Evolutionary conservation across 306 rosid species (phyloP).

Genomic region (Macrotyloma uniflorum): DNA sequence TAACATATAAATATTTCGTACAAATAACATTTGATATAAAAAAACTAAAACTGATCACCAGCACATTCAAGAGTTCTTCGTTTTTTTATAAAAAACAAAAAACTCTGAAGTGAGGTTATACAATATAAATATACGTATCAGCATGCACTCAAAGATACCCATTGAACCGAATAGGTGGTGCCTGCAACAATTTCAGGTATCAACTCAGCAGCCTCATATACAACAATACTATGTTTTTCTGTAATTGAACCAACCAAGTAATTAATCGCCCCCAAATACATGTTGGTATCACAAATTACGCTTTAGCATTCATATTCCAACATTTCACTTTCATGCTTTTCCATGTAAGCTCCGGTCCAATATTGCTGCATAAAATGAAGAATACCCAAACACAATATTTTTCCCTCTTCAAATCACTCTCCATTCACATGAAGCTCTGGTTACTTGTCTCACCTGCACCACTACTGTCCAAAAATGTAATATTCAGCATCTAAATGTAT

Average conservation of each 20-base stretch:
- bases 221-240: conserved; percentile 5
- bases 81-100: neutral
- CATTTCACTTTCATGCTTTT: neutral
- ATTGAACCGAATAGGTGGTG: neutral
- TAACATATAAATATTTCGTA: no score
- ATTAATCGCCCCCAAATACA: neutral
- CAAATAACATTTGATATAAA: no score
- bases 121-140: conserved; percentile 10
- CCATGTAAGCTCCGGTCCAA: neutral
- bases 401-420: neutral
- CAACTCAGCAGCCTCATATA: conserved; percentile 23
- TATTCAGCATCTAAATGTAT: neutral
- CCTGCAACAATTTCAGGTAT: neutral
- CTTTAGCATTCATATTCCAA: conserved; percentile 25
- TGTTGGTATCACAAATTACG: neutral
- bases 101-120: neutral
- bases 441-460: conserved; percentile 69
- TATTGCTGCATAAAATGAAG: conserved; percentile 1
- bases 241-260: neutral
- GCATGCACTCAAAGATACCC: conserved; percentile 21
- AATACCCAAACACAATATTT: neutral
- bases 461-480: conserved; percentile 28
- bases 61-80: neutral
- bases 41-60: neutral
- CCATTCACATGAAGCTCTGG: conserved; percentile 55